Evolutionary conservation across 306 rosid species (phyloP), one percentile per base, ranked within the genome.

Genomic region (Leucaena leucocephala): DNA sequence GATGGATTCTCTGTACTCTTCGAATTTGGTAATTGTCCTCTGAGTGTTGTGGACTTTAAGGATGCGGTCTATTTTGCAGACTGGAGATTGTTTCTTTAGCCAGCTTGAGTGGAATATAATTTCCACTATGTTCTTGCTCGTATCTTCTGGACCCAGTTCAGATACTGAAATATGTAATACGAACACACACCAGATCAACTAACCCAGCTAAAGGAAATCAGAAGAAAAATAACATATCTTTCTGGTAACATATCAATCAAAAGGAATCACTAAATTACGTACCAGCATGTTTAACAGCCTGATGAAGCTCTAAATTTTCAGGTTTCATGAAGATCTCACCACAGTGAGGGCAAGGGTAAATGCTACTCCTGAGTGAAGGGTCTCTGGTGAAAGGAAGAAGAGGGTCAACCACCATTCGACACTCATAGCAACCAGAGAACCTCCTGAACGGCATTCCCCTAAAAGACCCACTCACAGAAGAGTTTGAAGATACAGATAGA

Each of bases 91-190:
- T 68, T 93, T 93, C 84, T 91, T 93, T 36, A 96, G 87, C 99
- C 99, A 96, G 88, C 99, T 96, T 1, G 99, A 96, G 66, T 96
- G 98, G 83, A 96, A 96, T 87, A 96, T 96, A 22, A 96, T 96
- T 63, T 96, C 98, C 75, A 96, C 99, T 86, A 96, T 93, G 93
- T 96, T 96, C 90, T 91, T 96, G 99, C 99, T 96, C 2, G 99
- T 91, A 83, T 96, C 99, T 78, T 96, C 98, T 15, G 93, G 91
- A 48, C 93, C 98, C 78, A 96, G 86, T 67, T 96, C 99, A 39
- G 99, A 96, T 44, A 96, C 99, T 96, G 76, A 64, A 76, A 82
- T 80, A 52, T 22, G 33, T 34, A 59, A 65, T 17, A 22, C 27
- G 33, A 10, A 61, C 35, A 46, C 21, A 61, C 35, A 46, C 21